Conservation (phyloP, 2,329 filamentous ascomycete species). For the Fusarium brevicatenulatum region DNA sequence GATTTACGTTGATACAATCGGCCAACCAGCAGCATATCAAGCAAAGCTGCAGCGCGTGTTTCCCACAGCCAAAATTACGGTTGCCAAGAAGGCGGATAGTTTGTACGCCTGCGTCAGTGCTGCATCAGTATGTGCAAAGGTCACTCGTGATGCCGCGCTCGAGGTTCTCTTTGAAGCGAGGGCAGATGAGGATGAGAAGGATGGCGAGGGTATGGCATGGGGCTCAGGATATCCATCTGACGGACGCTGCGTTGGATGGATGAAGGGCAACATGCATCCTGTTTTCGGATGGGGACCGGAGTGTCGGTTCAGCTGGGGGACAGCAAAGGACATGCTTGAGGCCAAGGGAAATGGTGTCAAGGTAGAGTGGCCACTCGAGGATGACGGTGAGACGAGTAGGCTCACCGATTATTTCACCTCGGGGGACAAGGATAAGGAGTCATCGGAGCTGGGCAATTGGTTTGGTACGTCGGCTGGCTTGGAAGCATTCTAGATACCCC, state of each 20-base stretch:
- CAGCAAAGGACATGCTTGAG: slow-evolving; percentile 92
- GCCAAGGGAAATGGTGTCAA: slow-evolving; percentile 72
- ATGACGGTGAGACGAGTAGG: slow-evolving; percentile 73
- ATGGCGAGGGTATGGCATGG: slow-evolving; percentile 68
- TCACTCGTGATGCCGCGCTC: slow-evolving; percentile 89
- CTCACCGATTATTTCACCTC: slow-evolving; percentile 80
- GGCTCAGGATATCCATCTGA: slow-evolving; percentile 96
- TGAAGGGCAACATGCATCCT: slow-evolving; percentile 88
- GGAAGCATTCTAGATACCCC: slow-evolving; percentile 70
- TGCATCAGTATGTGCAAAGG: slow-evolving; percentile 94
- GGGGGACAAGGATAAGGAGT: slow-evolving; percentile 55
- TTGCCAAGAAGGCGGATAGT: slow-evolving; percentile 92
- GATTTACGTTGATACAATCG: slow-evolving; percentile 96
- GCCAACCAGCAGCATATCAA: slow-evolving; percentile 84
- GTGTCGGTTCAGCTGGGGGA: slow-evolving; percentile 95
- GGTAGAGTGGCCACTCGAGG: slow-evolving; percentile 85
- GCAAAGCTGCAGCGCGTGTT: slow-evolving; percentile 85
- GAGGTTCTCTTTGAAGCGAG: slow-evolving; percentile 76
- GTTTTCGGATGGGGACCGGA: slow-evolving; percentile 96
- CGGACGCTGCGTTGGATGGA: slow-evolving; percentile 80
- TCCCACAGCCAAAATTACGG: slow-evolving; percentile 77
- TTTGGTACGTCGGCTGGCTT: slow-evolving; percentile 78
- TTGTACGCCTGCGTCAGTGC: slow-evolving; percentile 93
- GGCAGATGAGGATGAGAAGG: slow-evolving; percentile 44
- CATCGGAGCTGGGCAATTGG: slow-evolving; percentile 80